Evolutionary conservation across 305 asterid genomes (phyloP), one percentile per base, ranked within the genome.

Genomic region (Coffea humblotiana): DNA sequence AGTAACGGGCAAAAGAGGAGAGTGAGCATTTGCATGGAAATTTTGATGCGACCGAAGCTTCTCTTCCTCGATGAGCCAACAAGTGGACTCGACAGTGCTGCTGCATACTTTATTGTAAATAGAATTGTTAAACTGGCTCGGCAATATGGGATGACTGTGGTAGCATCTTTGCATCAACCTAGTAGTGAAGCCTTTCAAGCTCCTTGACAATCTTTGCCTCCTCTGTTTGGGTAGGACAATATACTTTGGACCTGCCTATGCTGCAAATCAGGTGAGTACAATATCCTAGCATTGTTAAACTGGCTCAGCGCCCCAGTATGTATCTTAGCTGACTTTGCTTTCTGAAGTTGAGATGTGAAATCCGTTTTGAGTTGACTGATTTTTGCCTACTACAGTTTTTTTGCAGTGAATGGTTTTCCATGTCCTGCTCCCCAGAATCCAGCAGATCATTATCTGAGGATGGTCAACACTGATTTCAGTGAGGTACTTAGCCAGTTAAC

Each of bases 61-160:
- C 88, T 89, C 19, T 88, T 89, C 82, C 89, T 90, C 4, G 92
- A 89, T 45, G 92, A 90, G 77, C 94, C 92, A 9, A 89, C 91
- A 64, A 86, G 92, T 51, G 92, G 92, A 14, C 90, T 90, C 3
- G 92, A 90, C 40, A 86, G 90, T 68, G 91, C 92, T 66, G 90
- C 94, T 32, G 88, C 92, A 0, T 89, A 87, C 85, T 83, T 82
- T 79, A 91, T 89, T 56, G 85, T 89, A 88, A 83, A 79, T 76
- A 79, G 85, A 67, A 89, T 89, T 19, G 85, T 79, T 7, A 83
- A 85, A 72, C 88, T 87, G 11, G 85, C 92, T 0, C 78, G 79
- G 1, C 84, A 84, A 48, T 72, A 84, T 65, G 79, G 73, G 35
- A 77, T 77, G 79, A 88, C 94, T 6, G 85, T 90, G 67, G 48